Evolutionary conservation across 129 eudicot genomes (phyloP), one percentile per base, ranked within the genome.

Genomic region (Flaveria trinervia): DNA sequence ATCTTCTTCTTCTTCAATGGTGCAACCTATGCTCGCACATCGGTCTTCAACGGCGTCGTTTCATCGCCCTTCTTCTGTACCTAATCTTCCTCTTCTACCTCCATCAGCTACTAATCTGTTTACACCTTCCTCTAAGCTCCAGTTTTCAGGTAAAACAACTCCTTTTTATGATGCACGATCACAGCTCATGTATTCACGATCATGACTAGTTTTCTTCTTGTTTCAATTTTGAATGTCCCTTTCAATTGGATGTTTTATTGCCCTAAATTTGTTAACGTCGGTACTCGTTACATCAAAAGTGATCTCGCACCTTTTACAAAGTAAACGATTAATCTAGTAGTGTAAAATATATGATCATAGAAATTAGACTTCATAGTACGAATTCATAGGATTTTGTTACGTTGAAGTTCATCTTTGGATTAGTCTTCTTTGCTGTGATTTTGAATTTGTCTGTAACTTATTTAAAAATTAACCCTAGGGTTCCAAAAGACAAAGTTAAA

Each of bases 111-210:
- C 75, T 59, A 70, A 70, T 22, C 51, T 45, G 18, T 69, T 49
- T 13, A 11, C 72, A 30, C 45, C 67, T 81, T 59, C 72, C 17
- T 56, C 54, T 59, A 81, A 75, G 57, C 77, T 81, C 51, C 70
- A 55, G 36, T 18, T 68, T 23, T 55, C 84, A 80, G 84, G 84
- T 80, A 80, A 46, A 57, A 36, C 36, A 76, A 14, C 15, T 15
- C 45, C 0, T n/a, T 16, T 68, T 28, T 12, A 16, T 28, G 13
- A 9, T n/a, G 9, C 11, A 39, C 16, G 45, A 36, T 4, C 16
- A 20, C 13, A 13, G 20, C 11, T 4, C 68, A 60, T 74, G 23
- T 20, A 9, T 25, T 56, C 61, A 56, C 43, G 75, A 69, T 70
- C 75, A 55, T 6, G 49, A 30, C 1, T 60, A 17, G 3, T 57